phyloP scores from a whole-genome alignment of 495 filamentous ascomycete species.

The Penicillium cataractarum region DNA sequence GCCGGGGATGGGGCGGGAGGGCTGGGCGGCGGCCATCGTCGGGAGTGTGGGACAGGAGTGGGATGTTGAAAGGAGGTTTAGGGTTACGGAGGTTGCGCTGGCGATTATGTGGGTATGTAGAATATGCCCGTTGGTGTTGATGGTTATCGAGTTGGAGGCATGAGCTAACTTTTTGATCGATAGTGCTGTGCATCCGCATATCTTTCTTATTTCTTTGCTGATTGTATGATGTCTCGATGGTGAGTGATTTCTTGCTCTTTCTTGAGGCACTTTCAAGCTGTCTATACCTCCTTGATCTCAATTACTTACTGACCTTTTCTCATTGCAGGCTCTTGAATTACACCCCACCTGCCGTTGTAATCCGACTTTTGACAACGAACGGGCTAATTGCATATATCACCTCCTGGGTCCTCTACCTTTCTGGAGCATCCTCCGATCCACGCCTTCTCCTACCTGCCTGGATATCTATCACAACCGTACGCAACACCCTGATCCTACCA shows the following conservation, averaged over 20 bases:
- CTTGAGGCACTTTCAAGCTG: neutral
- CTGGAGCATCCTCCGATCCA: slow-evolving; percentile 73
- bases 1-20: slow-evolving; percentile 50
- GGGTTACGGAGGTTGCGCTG: slow-evolving; percentile 76
- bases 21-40: slow-evolving; percentile 50
- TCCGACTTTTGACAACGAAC: slow-evolving; percentile 80
- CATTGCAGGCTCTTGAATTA: slow-evolving; percentile 76
- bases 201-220: slow-evolving; percentile 87
- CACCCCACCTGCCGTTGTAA: slow-evolving; percentile 80
- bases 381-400: slow-evolving; percentile 80
- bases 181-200: slow-evolving; percentile 83
- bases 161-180: slow-evolving; percentile 7
- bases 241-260: slow-evolving; percentile 36
- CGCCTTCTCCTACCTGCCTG: slow-evolving; percentile 81
- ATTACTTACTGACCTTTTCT: neutral
- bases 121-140: neutral
- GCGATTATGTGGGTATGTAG: slow-evolving; percentile 82
- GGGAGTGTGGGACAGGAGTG: slow-evolving; percentile 52
- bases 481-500: slow-evolving; percentile 15
- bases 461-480: slow-evolving; percentile 80
- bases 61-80: slow-evolving; percentile 60
- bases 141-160: neutral
- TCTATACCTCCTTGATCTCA: neutral
- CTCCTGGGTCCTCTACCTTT: slow-evolving; percentile 76
- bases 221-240: slow-evolving; percentile 93